These are phyloP conservation scores for Blastobotrys ciferrii DNA, from an alignment of 1,139 yeast genomes.

Conservation along the genomic window DNA sequence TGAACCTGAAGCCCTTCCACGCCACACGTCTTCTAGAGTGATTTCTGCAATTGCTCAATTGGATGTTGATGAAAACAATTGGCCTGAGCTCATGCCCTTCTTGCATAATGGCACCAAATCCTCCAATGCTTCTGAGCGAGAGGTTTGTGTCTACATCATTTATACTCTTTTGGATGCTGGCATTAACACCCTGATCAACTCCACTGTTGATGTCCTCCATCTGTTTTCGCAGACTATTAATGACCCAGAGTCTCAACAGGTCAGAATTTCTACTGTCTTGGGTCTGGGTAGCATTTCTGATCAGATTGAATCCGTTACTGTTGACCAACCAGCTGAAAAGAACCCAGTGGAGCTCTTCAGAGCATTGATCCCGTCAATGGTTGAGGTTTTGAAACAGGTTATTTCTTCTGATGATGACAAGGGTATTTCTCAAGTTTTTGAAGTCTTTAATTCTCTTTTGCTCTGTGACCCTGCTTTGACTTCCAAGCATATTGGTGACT, in stretches of 20 bases:
- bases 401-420: conserved; percentile 69
- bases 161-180: conserved; percentile 72
- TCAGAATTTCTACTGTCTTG: conserved; percentile 78
- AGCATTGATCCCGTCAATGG: conserved; percentile 73
- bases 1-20: conserved; percentile 62
- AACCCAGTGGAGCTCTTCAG: conserved; percentile 59
- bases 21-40: conserved; percentile 88
- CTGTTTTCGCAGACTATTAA: conserved; percentile 65
- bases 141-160: conserved; percentile 79
- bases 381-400: conserved; percentile 75
- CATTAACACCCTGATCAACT: conserved; percentile 58
- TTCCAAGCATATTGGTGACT: conserved; percentile 69
- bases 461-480: conserved; percentile 73
- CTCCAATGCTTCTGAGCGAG: conserved; percentile 62
- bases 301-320: conserved; percentile 44
- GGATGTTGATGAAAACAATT: conserved; percentile 64
- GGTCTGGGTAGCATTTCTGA: conserved; percentile 78
- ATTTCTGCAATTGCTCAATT: conserved; percentile 79
- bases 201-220: conserved; percentile 64
- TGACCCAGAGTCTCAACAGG: conserved; percentile 63
- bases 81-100: conserved; percentile 77
- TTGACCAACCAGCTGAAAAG: conserved; percentile 34
- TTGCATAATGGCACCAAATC: conserved; percentile 66
- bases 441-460: conserved; percentile 77
- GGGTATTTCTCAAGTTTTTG: conserved; percentile 73